Conservation (phyloP, 148 eudicot species). For the Beta vulgaris region DNA sequence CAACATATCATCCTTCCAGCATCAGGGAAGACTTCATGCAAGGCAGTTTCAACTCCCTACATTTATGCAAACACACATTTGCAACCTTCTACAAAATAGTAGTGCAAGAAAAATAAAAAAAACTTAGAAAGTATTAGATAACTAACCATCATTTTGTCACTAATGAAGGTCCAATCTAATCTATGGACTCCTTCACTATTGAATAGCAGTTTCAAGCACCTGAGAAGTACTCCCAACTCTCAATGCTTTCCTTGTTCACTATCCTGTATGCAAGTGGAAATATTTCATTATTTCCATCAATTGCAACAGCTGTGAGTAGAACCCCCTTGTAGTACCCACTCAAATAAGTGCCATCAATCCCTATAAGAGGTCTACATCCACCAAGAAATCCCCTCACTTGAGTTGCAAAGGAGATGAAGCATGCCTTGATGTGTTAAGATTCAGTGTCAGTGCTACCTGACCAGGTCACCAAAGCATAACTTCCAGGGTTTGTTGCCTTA, state of each 20-base stretch:
- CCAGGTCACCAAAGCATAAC: no score
- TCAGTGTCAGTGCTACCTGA: no score
- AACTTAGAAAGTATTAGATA: no score
- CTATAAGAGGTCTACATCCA: neutral
- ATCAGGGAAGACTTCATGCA: no score
- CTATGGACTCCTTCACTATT: neutral
- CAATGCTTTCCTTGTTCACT: neutral
- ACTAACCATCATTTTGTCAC: neutral
- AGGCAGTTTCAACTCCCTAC: neutral
- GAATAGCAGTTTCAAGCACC: neutral
- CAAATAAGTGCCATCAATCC: neutral
- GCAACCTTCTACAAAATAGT: neutral
- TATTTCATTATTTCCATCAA: neutral
- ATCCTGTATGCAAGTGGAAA: no score
- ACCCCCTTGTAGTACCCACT: neutral
- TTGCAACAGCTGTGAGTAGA: neutral
- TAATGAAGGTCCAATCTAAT: neutral
- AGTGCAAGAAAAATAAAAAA: no score
- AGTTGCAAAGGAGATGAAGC: neutral
- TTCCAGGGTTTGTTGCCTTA: no score
- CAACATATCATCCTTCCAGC: no score
- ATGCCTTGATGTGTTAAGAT: no score
- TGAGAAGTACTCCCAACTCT: neutral
- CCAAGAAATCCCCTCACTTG: neutral
- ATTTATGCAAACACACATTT: neutral